phyloP scores from a whole-genome alignment of 2,329 filamentous ascomycete species.

The Beauveria sp. region DNA sequence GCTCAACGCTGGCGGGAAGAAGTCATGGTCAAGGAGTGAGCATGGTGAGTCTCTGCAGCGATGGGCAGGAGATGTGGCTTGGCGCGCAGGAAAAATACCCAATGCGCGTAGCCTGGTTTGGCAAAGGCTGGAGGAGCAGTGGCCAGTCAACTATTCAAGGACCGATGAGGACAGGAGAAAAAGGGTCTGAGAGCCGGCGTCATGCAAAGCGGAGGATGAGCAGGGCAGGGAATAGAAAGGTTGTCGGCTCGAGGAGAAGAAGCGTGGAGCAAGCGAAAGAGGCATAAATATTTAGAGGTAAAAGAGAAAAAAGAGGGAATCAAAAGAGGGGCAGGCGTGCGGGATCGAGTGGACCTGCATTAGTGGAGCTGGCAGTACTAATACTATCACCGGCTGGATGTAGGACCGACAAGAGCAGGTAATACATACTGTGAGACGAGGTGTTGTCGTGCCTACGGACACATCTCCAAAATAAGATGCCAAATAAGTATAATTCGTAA shows the following conservation, averaged over 20 bases:
- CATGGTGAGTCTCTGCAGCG: background rate
- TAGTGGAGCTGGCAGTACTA: background rate
- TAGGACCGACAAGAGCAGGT: too few species aligned
- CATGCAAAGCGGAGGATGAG: background rate
- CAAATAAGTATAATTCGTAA: too few species aligned
- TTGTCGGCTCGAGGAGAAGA: background rate
- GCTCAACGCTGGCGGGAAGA: background rate
- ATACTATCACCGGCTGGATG: too few species aligned
- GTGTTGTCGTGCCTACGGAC: too few species aligned
- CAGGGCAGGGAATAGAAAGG: background rate
- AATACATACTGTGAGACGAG: too few species aligned
- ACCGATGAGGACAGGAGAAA: background rate
- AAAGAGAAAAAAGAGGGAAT: background rate
- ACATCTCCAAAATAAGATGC: too few species aligned
- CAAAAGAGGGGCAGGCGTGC: background rate
- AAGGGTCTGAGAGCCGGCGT: background rate
- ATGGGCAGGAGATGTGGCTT: background rate
- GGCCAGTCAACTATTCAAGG: background rate
- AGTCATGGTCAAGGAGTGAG: background rate
- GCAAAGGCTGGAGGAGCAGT: background rate
- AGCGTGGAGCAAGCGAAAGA: too few species aligned
- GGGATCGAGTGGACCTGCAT: conserved; percentile 9
- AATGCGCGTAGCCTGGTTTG: background rate
- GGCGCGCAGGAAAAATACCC: background rate
- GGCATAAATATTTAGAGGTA: too few species aligned